Evolutionary conservation across 176 grass and related monocot species (phyloP), one percentile per base, ranked within the genome.

Genomic region (Ananas comosus): DNA sequence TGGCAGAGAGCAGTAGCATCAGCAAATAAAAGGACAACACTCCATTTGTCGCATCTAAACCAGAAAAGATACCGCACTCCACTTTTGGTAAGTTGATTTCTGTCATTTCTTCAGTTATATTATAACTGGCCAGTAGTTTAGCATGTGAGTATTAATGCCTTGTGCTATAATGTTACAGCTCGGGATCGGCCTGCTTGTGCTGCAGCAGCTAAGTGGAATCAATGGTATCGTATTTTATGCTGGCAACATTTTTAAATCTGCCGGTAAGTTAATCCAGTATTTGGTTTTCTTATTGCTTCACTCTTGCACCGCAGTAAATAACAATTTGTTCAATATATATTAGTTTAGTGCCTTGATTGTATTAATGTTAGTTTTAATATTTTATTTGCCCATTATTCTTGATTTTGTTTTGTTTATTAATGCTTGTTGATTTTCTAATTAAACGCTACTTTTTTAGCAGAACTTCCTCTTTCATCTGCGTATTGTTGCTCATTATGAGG

Each of bases 121-220:
- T 50, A 51, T 7, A 63, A 70, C 25, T 71, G 12, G 18, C 48
- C 21, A 19, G 61, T 71, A 17, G 25, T 70, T 64, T 71, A 47
- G 17, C 50, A 14, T 63, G 56, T 54, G 13, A 12, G 23, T 64
- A 42, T 61, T 61, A 61, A 61, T 10, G 16, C 7, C 21, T 10
- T 61, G 16, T 82, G 16, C 9, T 29, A 11, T 49, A 64, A 64
- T 11, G 51, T 73, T 51, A 5, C 77, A 97, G 93, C 72, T 97
- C 69, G 94, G 94, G 67, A 93, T 88, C 73, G 87, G 89, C 18
- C 82, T 99, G 48, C 94, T 93, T 53, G 87, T 92, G 29, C 67
- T 99, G 19, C 94, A 99, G 84, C 85, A 90, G 64, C 81, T 93
- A 67, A 93, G 82, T 65, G 94, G 94, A 70, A 93, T 99, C 72